These are phyloP conservation scores for Hypomontagnella submonticulosa DNA, from an alignment of 495 filamentous ascomycete species.

Conservation along the genomic window DNA sequence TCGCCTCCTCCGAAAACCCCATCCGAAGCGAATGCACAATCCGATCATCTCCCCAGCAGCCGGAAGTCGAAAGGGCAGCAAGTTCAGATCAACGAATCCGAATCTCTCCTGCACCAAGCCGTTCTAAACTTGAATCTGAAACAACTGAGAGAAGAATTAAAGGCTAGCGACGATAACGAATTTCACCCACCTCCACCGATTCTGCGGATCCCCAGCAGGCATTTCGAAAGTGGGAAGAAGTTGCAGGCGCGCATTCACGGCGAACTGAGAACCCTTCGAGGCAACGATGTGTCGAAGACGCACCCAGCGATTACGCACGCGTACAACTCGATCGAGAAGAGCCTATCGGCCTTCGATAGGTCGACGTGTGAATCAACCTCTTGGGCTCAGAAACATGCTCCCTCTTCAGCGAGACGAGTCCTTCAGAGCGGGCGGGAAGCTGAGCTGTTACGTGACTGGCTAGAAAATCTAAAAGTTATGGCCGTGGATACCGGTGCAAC, in stretches of 20 bases:
- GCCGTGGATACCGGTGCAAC: slow-evolving; percentile 73
- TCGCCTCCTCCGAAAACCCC: not conserved
- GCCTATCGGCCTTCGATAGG: slow-evolving; percentile 82
- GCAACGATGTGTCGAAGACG: slow-evolving; percentile 34
- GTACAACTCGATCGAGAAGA: slow-evolving; percentile 66
- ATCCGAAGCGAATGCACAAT: not conserved
- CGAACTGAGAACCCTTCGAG: slow-evolving; percentile 46
- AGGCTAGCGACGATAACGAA: slow-evolving; percentile 52
- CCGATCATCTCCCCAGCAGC: slow-evolving; percentile 1
- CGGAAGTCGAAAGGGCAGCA: slow-evolving; percentile 64
- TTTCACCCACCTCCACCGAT: slow-evolving; percentile 52
- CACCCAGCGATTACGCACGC: slow-evolving; percentile 72
- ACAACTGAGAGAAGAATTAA: slow-evolving; percentile 46
- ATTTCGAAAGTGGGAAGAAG: slow-evolving; percentile 61
- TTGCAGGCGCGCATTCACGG: slow-evolving; percentile 55
- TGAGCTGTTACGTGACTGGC: slow-evolving; percentile 81
- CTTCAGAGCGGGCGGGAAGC: slow-evolving; percentile 81
- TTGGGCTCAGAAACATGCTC: slow-evolving; percentile 92
- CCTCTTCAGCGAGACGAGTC: slow-evolving; percentile 72
- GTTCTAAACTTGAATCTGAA: slow-evolving; percentile 25
- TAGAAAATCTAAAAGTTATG: slow-evolving; percentile 77
- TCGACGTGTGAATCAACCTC: slow-evolving; percentile 75
- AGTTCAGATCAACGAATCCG: slow-evolving; percentile 53
- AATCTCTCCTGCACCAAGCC: slow-evolving; percentile 55
- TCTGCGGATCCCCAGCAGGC: slow-evolving; percentile 60